Percentiles rank a stretch among this genome's conserved stretches.
phyloP scores from a whole-genome alignment of 306 rosid species.

The Cucumis melo region DNA sequence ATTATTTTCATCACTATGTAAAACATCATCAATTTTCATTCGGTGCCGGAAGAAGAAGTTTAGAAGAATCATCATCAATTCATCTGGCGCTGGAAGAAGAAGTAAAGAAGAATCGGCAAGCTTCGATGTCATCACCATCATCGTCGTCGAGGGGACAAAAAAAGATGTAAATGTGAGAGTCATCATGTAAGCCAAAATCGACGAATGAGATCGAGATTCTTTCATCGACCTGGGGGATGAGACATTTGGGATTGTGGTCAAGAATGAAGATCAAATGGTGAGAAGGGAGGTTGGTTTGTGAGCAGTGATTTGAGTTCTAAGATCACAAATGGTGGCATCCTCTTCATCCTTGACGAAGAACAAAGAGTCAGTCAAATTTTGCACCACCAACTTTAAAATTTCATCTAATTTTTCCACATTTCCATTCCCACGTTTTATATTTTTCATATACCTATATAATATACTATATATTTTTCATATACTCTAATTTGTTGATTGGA shows the following conservation, averaged over 20 bases:
- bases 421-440: no score
- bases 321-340: conserved; percentile 28
- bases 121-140: background rate
- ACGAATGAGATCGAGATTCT: conserved; percentile 17
- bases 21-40: no score
- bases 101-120: background rate
- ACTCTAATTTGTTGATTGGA: no score
- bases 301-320: conserved; percentile 30
- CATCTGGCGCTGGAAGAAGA: no score
- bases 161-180: conserved; percentile 44
- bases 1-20: no score
- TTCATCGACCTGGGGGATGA: conserved; percentile 13
- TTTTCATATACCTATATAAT: no score
- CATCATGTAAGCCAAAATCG: conserved; percentile 46
- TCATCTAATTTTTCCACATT: no score
- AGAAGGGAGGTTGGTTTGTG: conserved; percentile 29
- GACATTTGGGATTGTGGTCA: conserved; percentile 3
- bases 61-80: no score
- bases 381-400: conserved; percentile 24
- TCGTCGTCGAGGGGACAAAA: conserved; percentile 1
- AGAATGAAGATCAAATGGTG: conserved; percentile 35
- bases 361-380: conserved; percentile 27
- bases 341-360: conserved; percentile 15
- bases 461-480: no score
- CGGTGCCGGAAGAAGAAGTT: no score